Conservation (phyloP, 306 rosid genomes). For the Datisca glomerata region DNA sequence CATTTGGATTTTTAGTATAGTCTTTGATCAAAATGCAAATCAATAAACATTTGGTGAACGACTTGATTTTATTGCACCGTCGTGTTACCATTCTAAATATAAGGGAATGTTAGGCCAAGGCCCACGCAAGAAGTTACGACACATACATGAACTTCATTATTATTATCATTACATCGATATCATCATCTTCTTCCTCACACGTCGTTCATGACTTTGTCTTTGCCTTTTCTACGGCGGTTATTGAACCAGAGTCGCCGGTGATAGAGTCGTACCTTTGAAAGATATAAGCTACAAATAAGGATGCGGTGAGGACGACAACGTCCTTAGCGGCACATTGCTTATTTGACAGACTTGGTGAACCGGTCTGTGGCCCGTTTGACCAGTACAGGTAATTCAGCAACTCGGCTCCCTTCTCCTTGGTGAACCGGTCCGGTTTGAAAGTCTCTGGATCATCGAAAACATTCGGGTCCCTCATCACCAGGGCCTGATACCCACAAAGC, state of each 20-base stretch:
- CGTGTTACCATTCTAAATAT: no score
- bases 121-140: no score
- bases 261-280: conserved; percentile 66
- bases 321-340: conserved; percentile 87
- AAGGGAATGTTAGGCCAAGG: no score
- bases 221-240: conserved; percentile 49
- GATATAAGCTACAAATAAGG: conserved; percentile 43
- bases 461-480: conserved; percentile 52
- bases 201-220: no score
- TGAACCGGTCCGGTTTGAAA: conserved; percentile 72
- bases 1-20: no score
- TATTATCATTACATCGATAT: no score
- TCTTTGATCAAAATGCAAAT: no score
- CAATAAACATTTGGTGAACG: no score
- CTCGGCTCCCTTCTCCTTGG: conserved; percentile 29
- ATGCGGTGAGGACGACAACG: conserved; percentile 40
- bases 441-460: conserved; percentile 61
- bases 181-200: no score
- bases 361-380: conserved; percentile 91
- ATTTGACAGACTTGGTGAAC: conserved; percentile 37
- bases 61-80: no score
- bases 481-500: conserved; percentile 66
- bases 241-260: conserved; percentile 34
- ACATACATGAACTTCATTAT: no score
- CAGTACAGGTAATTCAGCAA: conserved; percentile 55